These are phyloP conservation scores for Blastobotrys robertii DNA, from an alignment of 805 yeast species.

Conservation along the genomic window DNA sequence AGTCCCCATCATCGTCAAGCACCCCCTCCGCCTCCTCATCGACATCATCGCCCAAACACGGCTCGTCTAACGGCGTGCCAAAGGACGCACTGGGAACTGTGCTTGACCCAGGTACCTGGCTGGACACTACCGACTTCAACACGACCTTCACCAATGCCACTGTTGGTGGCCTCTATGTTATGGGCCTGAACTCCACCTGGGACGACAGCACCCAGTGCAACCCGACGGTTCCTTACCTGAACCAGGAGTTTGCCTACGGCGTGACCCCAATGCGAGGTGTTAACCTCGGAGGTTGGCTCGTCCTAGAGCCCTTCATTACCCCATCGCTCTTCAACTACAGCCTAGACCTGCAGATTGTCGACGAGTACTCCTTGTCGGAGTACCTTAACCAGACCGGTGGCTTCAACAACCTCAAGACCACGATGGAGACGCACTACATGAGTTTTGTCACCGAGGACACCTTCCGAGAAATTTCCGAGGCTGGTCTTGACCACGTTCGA, in stretches of 20 bases:
- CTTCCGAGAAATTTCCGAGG: constrained; percentile 42
- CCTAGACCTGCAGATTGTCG: constrained; percentile 40
- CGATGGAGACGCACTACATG: constrained; percentile 57
- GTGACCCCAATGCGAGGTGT: constrained; percentile 47
- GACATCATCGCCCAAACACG: neutral
- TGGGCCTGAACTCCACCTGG: constrained; percentile 28
- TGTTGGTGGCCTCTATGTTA: constrained; percentile 27
- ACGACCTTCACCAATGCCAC: constrained; percentile 26
- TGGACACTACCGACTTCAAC: constrained; percentile 25
- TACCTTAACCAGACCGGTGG: constrained; percentile 45
- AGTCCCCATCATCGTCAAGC: constrained; percentile 5
- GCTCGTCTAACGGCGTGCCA: constrained; percentile 14
- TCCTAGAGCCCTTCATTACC: constrained; percentile 74
- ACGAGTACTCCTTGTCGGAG: constrained; percentile 61
- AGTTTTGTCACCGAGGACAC: constrained; percentile 62
- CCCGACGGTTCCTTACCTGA: constrained; percentile 22
- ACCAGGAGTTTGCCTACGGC: constrained; percentile 21
- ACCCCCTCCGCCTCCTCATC: constrained; percentile 1
- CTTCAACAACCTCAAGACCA: constrained; percentile 35
- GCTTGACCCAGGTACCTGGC: constrained; percentile 26
- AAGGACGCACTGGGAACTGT: constrained; percentile 19
- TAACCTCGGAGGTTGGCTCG: constrained; percentile 83
- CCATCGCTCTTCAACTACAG: constrained; percentile 56
- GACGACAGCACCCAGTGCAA: constrained; percentile 23
- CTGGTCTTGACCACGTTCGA: constrained; percentile 68